Evolutionary conservation across 2,329 filamentous ascomycete genomes (phyloP).

Genomic region (Ascochyta pisi): DNA sequence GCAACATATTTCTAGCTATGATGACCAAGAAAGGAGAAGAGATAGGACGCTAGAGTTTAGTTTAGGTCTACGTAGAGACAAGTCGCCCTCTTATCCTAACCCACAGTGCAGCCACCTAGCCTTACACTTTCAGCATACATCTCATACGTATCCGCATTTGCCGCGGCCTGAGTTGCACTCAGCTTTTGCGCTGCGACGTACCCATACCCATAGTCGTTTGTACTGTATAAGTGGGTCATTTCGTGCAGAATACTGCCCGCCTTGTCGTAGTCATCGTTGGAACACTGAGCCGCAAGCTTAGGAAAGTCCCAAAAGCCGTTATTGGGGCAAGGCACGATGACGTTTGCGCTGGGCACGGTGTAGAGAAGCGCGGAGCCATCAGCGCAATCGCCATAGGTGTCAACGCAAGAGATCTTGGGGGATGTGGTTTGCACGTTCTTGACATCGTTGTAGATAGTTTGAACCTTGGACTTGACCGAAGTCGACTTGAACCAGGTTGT

Average conservation of each 20-base stretch:
- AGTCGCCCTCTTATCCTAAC: background rate
- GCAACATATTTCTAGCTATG: too few species aligned
- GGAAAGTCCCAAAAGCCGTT: conserved; percentile 22
- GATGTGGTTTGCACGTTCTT: conserved; percentile 23
- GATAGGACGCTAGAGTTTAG: too few species aligned
- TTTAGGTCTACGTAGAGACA: too few species aligned
- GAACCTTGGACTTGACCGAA: conserved; percentile 20
- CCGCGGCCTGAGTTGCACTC: conserved; percentile 10
- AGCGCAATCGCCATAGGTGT: conserved; percentile 20
- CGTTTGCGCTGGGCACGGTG: conserved; percentile 11
- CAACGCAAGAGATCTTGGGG: conserved; percentile 22
- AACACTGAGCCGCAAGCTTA: conserved; percentile 4
- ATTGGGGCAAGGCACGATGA: conserved; percentile 18
- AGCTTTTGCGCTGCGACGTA: conserved; percentile 13
- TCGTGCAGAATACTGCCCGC: conserved; percentile 15
- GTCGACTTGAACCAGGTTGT: conserved; percentile 26
- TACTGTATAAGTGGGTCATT: conserved; percentile 19
- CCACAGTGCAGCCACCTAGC: conserved; percentile 16
- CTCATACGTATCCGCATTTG: conserved; percentile 21
- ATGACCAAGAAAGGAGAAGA: too few species aligned
- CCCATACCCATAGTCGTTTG: conserved; percentile 10
- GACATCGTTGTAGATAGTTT: conserved; percentile 21
- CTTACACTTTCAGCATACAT: conserved; percentile 22
- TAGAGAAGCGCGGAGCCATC: conserved; percentile 20
- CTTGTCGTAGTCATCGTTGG: conserved; percentile 19